Evolutionary conservation across 148 eudicot genomes (phyloP).

Genomic region (Polygonum aviculare): DNA sequence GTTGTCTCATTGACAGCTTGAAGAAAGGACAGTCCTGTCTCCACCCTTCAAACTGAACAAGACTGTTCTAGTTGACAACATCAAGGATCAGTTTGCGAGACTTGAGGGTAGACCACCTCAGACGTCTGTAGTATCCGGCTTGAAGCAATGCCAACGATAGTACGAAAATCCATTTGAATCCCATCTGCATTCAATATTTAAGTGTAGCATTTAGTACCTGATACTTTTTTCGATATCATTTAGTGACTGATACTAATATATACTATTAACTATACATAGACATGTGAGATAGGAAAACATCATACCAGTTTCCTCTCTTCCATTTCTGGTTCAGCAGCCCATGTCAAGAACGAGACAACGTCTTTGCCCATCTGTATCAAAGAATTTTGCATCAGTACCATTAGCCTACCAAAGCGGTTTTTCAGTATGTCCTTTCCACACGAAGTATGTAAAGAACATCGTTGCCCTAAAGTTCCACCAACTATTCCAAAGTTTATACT

Average conservation of each 20-base stretch:
- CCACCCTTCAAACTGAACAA: neutral
- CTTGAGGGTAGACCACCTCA: slow-evolving; percentile 92
- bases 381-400: neutral
- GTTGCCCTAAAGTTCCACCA: neutral
- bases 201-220: neutral
- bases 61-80: slow-evolving; percentile 56
- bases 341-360: slow-evolving; percentile 46
- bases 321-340: slow-evolving; percentile 97
- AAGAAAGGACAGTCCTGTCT: neutral
- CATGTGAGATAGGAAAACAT: neutral
- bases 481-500: neutral
- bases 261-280: neutral
- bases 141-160: slow-evolving; percentile 88
- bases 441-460: neutral
- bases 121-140: slow-evolving; percentile 91
- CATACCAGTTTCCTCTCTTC: slow-evolving; percentile 87
- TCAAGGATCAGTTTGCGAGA: slow-evolving; percentile 91
- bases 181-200: slow-evolving; percentile 55
- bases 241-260: neutral
- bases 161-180: slow-evolving; percentile 96
- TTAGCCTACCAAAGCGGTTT: neutral
- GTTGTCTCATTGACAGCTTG: slow-evolving; percentile 1
- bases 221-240: neutral
- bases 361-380: slow-evolving; percentile 92
- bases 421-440: neutral